Conservation (phyloP, 306 rosid genomes). For the Hippophae rhamnoides region DNA sequence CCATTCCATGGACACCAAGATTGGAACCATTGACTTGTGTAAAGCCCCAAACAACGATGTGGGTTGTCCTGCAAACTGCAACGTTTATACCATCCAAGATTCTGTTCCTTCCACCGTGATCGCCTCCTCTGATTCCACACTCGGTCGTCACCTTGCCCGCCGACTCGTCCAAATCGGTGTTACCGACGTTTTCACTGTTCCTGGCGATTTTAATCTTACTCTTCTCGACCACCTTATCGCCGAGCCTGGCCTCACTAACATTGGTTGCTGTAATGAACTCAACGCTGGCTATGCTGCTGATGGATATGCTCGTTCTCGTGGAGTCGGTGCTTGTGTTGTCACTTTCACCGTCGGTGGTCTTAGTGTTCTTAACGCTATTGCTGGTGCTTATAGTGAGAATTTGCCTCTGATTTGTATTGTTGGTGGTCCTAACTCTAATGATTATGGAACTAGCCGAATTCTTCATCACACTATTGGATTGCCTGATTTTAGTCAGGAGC, state of each 20-base stretch:
- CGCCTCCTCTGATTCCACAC: conserved; percentile 20
- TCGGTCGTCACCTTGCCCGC: conserved; percentile 36
- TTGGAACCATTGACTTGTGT: not conserved
- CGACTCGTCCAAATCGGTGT: conserved; percentile 36
- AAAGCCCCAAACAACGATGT: not conserved
- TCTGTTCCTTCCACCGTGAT: conserved; percentile 7
- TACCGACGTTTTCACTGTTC: conserved; percentile 31
- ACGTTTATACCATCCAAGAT: not conserved
- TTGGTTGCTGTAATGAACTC: conserved; percentile 48
- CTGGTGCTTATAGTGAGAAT: conserved; percentile 48
- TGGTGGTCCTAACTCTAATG: conserved; percentile 43
- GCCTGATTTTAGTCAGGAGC: conserved; percentile 37
- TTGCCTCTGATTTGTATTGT: conserved; percentile 39
- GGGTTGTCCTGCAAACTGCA: not conserved
- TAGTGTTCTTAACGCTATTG: conserved; percentile 40
- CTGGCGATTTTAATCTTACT: conserved; percentile 41
- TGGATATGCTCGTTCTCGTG: conserved; percentile 32
- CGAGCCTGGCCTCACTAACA: conserved; percentile 30
- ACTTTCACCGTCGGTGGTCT: conserved; percentile 47
- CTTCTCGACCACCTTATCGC: conserved; percentile 41
- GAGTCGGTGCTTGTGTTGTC: conserved; percentile 39
- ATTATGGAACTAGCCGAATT: conserved; percentile 37
- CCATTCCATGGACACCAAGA: not conserved
- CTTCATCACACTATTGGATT: conserved; percentile 46
- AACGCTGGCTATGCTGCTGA: conserved; percentile 45